Percentiles rank a stretch among this genome's conserved stretches.
These are phyloP conservation scores for Amaranthus cruentus DNA, from an alignment of 148 eudicot species.

Conservation along the genomic window DNA sequence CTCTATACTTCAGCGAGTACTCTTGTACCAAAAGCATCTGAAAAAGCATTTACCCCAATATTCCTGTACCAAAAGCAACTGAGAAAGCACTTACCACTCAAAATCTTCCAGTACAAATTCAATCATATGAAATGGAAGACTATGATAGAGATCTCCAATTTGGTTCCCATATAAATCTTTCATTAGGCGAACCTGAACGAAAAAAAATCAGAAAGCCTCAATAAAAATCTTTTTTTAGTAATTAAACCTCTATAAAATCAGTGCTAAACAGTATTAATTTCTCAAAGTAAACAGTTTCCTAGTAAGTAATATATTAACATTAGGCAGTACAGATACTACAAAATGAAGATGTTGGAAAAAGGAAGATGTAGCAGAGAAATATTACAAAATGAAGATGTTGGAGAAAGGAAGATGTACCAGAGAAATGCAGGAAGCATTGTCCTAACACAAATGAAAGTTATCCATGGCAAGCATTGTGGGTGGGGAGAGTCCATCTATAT, in stretches of 20 bases:
- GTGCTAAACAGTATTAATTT: slow-evolving; percentile 3
- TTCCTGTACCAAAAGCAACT: neutral
- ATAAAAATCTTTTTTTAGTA: neutral
- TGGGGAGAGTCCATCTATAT: too few species aligned
- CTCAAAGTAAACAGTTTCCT: neutral
- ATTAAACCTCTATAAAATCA: neutral
- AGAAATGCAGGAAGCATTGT: too few species aligned
- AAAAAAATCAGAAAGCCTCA: slow-evolving; percentile 12
- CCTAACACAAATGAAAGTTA: too few species aligned
- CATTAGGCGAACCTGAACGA: slow-evolving; percentile 72
- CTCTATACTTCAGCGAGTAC: neutral
- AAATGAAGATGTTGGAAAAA: too few species aligned
- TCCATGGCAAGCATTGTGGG: too few species aligned
- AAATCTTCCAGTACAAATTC: slow-evolving; percentile 80
- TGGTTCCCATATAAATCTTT: slow-evolving; percentile 92
- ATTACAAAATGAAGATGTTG: too few species aligned
- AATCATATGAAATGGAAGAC: slow-evolving; percentile 88
- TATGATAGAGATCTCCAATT: slow-evolving; percentile 85
- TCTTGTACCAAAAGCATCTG: neutral
- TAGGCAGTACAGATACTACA: too few species aligned
- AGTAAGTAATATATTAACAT: too few species aligned
- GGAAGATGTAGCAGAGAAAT: too few species aligned
- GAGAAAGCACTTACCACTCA: slow-evolving; percentile 52
- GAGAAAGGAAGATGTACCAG: too few species aligned
- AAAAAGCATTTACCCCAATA: slow-evolving; percentile 41